phyloP scores from a whole-genome alignment of 2,329 filamentous ascomycete genomes.

The Chaetoscypha palmicola region DNA sequence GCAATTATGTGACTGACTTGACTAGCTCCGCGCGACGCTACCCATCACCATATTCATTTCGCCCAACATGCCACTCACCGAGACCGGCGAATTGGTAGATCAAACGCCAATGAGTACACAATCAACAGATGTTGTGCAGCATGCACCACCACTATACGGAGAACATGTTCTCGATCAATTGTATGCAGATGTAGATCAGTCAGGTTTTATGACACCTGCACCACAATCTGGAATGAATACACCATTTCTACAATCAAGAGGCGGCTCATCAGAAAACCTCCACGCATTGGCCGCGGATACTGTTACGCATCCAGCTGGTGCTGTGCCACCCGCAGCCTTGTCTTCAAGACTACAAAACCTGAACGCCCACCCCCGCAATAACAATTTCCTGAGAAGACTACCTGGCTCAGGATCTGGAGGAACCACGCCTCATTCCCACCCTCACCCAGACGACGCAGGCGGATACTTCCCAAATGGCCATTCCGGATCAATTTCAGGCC shows the following conservation, averaged over 20 bases:
- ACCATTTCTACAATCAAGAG: constrained; percentile 64
- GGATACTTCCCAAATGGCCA: constrained; percentile 21
- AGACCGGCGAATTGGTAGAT: constrained; percentile 71
- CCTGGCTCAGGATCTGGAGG: constrained; percentile 28
- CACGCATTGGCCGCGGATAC: constrained; percentile 46
- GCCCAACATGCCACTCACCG: constrained; percentile 81
- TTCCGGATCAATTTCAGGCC: constrained; percentile 8
- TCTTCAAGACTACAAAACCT: constrained; percentile 67
- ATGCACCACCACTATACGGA: constrained; percentile 87
- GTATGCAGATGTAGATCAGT: constrained; percentile 78
- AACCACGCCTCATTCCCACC: constrained; percentile 27
- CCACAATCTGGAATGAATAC: constrained; percentile 69
- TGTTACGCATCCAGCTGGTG: constrained; percentile 35
- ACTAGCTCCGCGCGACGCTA: constrained; percentile 74
- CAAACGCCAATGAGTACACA: constrained; percentile 46
- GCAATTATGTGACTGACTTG: constrained; percentile 16
- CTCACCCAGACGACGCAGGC: constrained; percentile 12
- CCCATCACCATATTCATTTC: constrained; percentile 94
- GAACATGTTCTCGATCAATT: constrained; percentile 84
- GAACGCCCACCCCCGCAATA: constrained; percentile 42
- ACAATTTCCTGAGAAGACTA: constrained; percentile 27
- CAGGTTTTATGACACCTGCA: constrained; percentile 72
- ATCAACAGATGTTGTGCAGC: constrained; percentile 45
- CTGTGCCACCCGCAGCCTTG: constrained; percentile 45
- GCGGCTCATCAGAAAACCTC: constrained; percentile 77